Conservation (phyloP, 805 yeast species). For the Teunomyces funiuensis region DNA sequence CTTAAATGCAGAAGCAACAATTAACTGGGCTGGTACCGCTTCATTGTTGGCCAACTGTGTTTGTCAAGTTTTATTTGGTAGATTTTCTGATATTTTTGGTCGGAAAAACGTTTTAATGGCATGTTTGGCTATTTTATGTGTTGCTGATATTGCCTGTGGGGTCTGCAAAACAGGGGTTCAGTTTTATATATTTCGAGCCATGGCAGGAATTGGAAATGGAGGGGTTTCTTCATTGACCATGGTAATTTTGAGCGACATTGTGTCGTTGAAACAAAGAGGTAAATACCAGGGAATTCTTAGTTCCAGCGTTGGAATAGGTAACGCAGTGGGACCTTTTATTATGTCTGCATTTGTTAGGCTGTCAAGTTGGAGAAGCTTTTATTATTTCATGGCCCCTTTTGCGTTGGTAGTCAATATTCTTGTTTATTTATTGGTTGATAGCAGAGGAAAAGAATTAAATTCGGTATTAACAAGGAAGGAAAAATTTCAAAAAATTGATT, state of each 20-base stretch:
- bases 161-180: slow-evolving; percentile 49
- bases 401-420: slow-evolving; percentile 30
- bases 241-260: slow-evolving; percentile 56
- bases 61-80: slow-evolving; percentile 53
- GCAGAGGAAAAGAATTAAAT: slow-evolving; percentile 26
- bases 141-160: slow-evolving; percentile 52
- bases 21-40: slow-evolving; percentile 62
- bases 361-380: slow-evolving; percentile 55
- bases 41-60: slow-evolving; percentile 49
- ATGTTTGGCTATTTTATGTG: slow-evolving; percentile 37
- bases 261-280: slow-evolving; percentile 53
- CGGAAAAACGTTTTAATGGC: slow-evolving; percentile 45
- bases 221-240: slow-evolving; percentile 51
- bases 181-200: slow-evolving; percentile 51
- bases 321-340: slow-evolving; percentile 55
- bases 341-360: slow-evolving; percentile 49
- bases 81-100: slow-evolving; percentile 57
- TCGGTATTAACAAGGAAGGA: slow-evolving; percentile 28
- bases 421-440: slow-evolving; percentile 37
- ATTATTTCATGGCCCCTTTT: slow-evolving; percentile 47
- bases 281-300: slow-evolving; percentile 59
- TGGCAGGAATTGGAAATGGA: slow-evolving; percentile 58
- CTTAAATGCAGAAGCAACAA: slow-evolving; percentile 45
- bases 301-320: slow-evolving; percentile 50
- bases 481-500: slow-evolving; percentile 50